These are phyloP conservation scores for Fusarium paranaense DNA, from an alignment of 2,329 filamentous ascomycete species.

Conservation along the genomic window DNA sequence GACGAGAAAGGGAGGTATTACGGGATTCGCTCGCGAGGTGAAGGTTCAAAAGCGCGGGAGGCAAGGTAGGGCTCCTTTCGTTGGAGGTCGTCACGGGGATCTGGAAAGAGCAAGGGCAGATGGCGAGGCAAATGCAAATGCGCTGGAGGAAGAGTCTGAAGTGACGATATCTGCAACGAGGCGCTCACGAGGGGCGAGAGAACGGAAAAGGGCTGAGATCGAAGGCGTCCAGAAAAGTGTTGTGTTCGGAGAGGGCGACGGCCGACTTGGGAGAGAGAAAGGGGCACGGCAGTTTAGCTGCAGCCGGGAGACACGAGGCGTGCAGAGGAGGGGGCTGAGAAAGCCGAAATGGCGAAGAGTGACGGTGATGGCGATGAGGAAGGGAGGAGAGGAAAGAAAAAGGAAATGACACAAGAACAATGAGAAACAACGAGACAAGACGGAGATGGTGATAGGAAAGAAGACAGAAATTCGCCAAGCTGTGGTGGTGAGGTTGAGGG, in stretches of 20 bases:
- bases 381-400: constrained; percentile 36
- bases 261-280: constrained; percentile 46
- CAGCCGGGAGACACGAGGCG: constrained; percentile 34
- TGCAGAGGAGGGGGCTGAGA: constrained; percentile 40
- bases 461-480: constrained; percentile 34
- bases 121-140: constrained; percentile 44
- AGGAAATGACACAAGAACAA: constrained; percentile 45
- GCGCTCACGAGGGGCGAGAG: constrained; percentile 42
- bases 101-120: constrained; percentile 44
- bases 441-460: constrained; percentile 44
- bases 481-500: constrained; percentile 44
- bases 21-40: constrained; percentile 38
- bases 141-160: constrained; percentile 38
- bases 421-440: constrained; percentile 40
- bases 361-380: constrained; percentile 47
- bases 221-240: constrained; percentile 31
- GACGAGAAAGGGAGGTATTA: constrained; percentile 43
- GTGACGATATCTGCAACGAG: constrained; percentile 46
- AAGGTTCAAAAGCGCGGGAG: constrained; percentile 28
- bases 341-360: constrained; percentile 39
- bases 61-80: constrained; percentile 41
- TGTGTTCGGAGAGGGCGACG: constrained; percentile 38
- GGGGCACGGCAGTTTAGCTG: constrained; percentile 45
- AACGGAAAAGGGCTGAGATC: constrained; percentile 32
- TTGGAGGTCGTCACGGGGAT: constrained; percentile 41